A percentile compares a stretch with the other conserved stretches of the same genome.
Evolutionary conservation across 495 filamentous ascomycete genomes (phyloP).

Genomic region (Cercophora scortea): DNA sequence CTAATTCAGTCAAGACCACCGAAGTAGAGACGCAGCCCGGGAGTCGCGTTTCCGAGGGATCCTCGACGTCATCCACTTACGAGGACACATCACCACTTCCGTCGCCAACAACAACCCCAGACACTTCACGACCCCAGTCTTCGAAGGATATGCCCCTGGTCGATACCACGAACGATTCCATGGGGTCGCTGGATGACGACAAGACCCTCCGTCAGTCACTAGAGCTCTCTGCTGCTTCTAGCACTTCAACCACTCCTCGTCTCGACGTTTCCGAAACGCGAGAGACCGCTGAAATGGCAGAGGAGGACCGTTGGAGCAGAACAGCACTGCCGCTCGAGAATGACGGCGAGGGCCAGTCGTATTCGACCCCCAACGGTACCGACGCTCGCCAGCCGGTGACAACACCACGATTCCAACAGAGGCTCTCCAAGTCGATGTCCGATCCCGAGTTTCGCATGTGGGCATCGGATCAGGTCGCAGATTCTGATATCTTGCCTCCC

Average conservation of each 20-base stretch:
- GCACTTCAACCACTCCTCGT: conserved; percentile 20
- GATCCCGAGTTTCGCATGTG: neutral
- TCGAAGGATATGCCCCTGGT: conserved; percentile 21
- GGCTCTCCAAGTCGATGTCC: conserved; percentile 4
- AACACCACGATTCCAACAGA: neutral
- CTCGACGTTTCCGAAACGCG: conserved; percentile 1
- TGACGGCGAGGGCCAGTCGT: conserved; percentile 25
- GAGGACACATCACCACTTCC: conserved; percentile 35
- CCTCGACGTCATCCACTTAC: conserved; percentile 35
- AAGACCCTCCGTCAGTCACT: conserved; percentile 12
- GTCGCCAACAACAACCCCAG: conserved; percentile 33
- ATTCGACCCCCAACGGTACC: neutral
- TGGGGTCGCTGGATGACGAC: conserved; percentile 14
- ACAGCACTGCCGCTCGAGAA: conserved; percentile 26
- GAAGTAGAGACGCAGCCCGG: conserved; percentile 6
- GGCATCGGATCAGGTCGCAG: neutral
- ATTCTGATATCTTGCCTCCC: neutral
- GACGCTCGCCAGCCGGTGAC: neutral
- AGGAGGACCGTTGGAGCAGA: conserved; percentile 30
- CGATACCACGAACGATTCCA: neutral
- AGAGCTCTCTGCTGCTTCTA: conserved; percentile 8
- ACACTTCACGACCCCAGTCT: conserved; percentile 39
- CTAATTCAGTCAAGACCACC: conserved; percentile 3
- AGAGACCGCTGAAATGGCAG: conserved; percentile 1
- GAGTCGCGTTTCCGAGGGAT: conserved; percentile 31